Base-by-base conservation (phyloP, 2,329 filamentous ascomycete species). In the Fusarium brachygibbosum region DNA sequence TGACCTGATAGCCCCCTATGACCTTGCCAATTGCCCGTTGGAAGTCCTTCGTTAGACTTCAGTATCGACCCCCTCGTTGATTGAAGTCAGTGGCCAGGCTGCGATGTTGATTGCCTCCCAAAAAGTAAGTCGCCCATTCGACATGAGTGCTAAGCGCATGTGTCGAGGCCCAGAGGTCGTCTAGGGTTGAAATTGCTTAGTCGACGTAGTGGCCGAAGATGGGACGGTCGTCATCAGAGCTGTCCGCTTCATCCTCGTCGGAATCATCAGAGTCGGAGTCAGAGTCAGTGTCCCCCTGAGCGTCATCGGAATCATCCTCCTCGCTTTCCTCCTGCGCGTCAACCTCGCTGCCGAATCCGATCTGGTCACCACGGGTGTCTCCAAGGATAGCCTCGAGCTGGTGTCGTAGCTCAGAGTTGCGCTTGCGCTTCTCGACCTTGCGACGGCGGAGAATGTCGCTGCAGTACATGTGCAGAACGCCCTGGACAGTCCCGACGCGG, bases 391-490 rank as follows among this genome's bases (percentile, higher is more conserved):
- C 63, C 42, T 67, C 53, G 3, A 68, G 50, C 41, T 53, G 38
- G 13, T 54, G 19, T 13, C 68, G 55, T 2, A 66, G 29, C n/a
- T 50, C 37, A 3, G 38, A 38, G 11, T 71, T 53, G 2, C 38
- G 59, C n/a, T 55, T 55, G 28, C 48, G 45, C 23, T 42, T 65
- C 34, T 62, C 48, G 3, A 34, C 40, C n/a, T 35, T 34, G 23
- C 68, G 68, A 1, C 56, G 52, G 12, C 28, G n/a, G 5, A 70
- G 19, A 3, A 71, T 54, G 16, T 69, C 70, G 4, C 61, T 25
- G 23, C 63, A 69, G 45, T 70, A 70, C 31, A 28, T 35, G 11
- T 28, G 17, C 12, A 72, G 34, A 37, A 67, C 50, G 19, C 40
- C 38, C 4, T 60, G 48, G 12, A 54, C 13, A 6, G 53, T 34